Evolutionary conservation across 78 protist genomes (phyloP).

Genomic region (Planoprotostelium fungivorum): DNA sequence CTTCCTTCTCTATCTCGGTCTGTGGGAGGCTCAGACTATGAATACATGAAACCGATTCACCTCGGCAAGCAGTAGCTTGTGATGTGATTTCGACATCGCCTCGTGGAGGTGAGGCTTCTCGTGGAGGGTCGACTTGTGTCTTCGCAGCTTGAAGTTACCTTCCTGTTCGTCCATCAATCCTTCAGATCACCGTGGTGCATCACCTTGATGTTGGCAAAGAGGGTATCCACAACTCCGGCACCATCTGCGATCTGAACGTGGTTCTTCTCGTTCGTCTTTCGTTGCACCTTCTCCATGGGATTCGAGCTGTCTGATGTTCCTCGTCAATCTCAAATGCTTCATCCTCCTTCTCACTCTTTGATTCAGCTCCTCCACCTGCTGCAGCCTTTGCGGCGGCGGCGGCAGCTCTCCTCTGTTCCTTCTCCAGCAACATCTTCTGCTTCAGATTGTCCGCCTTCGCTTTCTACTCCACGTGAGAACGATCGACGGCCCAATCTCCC

Average conservation of each 20-base stretch:
- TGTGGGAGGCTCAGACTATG: background rate
- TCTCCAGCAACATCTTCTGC: background rate
- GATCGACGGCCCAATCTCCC: too few relatives aligned
- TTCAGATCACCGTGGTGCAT: too few relatives aligned
- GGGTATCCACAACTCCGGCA: background rate
- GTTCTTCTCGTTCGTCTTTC: too few relatives aligned
- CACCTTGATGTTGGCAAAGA: background rate
- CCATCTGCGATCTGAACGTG: background rate
- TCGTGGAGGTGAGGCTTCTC: background rate
- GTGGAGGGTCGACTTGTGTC: background rate
- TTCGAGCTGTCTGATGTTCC: background rate
- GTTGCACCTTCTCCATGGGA: too few relatives aligned
- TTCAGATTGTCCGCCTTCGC: background rate
- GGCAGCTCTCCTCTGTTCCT: background rate
- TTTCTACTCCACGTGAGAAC: background rate
- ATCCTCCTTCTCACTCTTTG: background rate
- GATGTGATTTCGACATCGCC: background rate
- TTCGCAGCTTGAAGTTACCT: background rate
- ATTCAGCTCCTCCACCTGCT: background rate
- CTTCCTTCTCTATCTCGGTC: background rate
- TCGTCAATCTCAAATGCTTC: background rate
- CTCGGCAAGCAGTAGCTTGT: background rate
- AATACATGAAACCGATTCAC: background rate
- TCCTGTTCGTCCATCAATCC: too few relatives aligned
- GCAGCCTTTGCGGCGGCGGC: background rate